Evolutionary conservation across 164 flowering plant species (phyloP), one percentile per base, ranked within the genome.

Genomic region (Chloranthus sessilifolius): DNA sequence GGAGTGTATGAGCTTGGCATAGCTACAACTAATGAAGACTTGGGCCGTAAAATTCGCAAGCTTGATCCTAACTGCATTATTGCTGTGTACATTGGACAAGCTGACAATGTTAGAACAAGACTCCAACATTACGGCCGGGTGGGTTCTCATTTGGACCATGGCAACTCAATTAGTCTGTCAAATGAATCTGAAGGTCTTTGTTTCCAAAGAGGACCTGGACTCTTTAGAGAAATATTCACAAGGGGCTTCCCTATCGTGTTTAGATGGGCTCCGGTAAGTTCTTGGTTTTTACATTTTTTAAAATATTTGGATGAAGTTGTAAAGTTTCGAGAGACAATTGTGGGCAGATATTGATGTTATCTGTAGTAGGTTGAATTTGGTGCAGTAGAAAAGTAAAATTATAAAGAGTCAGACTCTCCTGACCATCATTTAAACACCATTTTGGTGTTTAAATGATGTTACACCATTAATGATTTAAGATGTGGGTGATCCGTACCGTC

Each of bases 211-310:
- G 75, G 80, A 22, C 59, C 66, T 42, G 82, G 85, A 28, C 73
- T 81, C 53, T 92, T 92, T 60, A 62, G 45, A 17, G 84, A 78
- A 7, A 64, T 82, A 26, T 84, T 92, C 58, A 66, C 77, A 0
- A 71, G 71, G 62, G 92, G 92, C 25, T 77, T 56, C 37, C 58
- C 86, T 10, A 68, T 92, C 53, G 79, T 74, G 28, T 92, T 64
- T 56, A 65, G 99, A 76, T 88, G 97, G 95, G 89, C 83, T 50
- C 77, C 79, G 54, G 98, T 91, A 72, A 77, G 89, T 26, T 1
- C 20, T 20, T 28, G 15, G 29, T 53, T 27, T 11, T 42, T 40
- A n/a, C n/a, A n/a, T n/a, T n/a, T n/a, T n/a, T n/a, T n/a, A n/a
- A n/a, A n/a, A n/a, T n/a, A n/a, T n/a, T n/a, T n/a, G n/a, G n/a